These are phyloP conservation scores for Gnomoniopsis smithogilvyi DNA, from an alignment of 2,329 filamentous ascomycete genomes.

Conservation along the genomic window DNA sequence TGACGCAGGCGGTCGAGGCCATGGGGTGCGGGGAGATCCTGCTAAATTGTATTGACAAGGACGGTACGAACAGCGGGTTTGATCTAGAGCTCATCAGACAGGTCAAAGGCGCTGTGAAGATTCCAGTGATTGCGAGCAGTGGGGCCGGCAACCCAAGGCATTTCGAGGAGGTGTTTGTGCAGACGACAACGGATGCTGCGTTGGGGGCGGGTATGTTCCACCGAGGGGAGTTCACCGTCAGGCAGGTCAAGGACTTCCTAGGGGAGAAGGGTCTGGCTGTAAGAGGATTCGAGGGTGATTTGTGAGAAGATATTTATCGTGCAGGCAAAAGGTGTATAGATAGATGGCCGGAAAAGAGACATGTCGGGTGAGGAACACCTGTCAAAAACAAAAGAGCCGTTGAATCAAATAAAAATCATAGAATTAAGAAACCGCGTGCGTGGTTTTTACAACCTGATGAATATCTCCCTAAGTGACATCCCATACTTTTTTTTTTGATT, in stretches of 20 bases:
- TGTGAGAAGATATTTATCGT: slow-evolving; percentile 26
- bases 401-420: slow-evolving; percentile 9
- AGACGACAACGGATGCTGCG: slow-evolving; percentile 86
- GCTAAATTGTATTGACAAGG: slow-evolving; percentile 96
- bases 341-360: background rate
- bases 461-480: background rate
- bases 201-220: slow-evolving; percentile 98
- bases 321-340: background rate
- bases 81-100: slow-evolving; percentile 87
- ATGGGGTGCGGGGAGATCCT: slow-evolving; percentile 95
- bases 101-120: slow-evolving; percentile 82
- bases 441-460: slow-evolving; percentile 7
- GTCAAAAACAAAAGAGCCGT: background rate
- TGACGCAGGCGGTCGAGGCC: slow-evolving; percentile 84
- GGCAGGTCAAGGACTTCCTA: slow-evolving; percentile 86
- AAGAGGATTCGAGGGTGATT: slow-evolving; percentile 68
- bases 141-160: slow-evolving; percentile 85
- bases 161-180: slow-evolving; percentile 84
- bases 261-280: slow-evolving; percentile 69
- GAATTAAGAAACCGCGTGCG: slow-evolving; percentile 1
- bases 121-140: slow-evolving; percentile 93
- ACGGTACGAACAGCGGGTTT: slow-evolving; percentile 92
- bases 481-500: background rate
- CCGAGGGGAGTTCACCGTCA: slow-evolving; percentile 89
- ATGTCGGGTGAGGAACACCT: no score